phyloP scores from a whole-genome alignment of 2,329 filamentous ascomycete species.

The Phoma sp. region DNA sequence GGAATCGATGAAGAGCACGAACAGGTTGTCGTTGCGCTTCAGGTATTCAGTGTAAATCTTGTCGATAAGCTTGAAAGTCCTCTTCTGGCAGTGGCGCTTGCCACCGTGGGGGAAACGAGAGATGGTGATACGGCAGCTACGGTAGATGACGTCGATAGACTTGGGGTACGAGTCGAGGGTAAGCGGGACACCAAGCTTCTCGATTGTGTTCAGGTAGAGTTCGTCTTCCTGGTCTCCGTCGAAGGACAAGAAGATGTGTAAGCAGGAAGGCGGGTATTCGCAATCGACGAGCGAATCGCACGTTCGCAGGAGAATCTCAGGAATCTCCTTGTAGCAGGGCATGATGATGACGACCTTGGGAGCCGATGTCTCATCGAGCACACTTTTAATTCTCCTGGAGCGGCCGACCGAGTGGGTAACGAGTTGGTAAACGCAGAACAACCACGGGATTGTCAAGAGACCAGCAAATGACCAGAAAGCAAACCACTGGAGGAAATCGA shows the following conservation, averaged over 20 bases:
- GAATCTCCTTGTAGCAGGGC: constrained; percentile 94
- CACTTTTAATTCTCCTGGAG: constrained; percentile 79
- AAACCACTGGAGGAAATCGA: constrained; percentile 84
- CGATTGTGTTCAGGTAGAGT: constrained; percentile 83
- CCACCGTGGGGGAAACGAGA: constrained; percentile 93
- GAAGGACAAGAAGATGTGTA: constrained; percentile 94
- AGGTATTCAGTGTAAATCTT: constrained; percentile 88
- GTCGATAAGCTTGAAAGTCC: constrained; percentile 91
- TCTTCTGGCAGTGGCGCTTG: constrained; percentile 92
- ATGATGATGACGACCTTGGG: constrained; percentile 96
- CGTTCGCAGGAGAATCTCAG: constrained; percentile 81
- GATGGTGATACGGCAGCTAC: constrained; percentile 81
- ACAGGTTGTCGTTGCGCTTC: constrained; percentile 86
- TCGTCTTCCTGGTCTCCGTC: constrained; percentile 90
- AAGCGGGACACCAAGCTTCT: constrained; percentile 80
- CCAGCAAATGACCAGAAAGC: constrained; percentile 92
- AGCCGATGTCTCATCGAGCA: constrained; percentile 82
- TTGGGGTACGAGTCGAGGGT: constrained; percentile 79
- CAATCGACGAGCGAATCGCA: constrained; percentile 91
- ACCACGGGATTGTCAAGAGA: constrained; percentile 85
- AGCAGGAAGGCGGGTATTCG: constrained; percentile 89
- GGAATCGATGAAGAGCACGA: constrained; percentile 96
- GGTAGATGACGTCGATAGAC: constrained; percentile 89
- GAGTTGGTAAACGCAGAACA: constrained; percentile 90
- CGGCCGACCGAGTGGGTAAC: constrained; percentile 86